Evolutionary conservation across 163 green algal species (phyloP), one percentile per base, ranked within the genome.

Genomic region (Scenedesmus sp.): DNA sequence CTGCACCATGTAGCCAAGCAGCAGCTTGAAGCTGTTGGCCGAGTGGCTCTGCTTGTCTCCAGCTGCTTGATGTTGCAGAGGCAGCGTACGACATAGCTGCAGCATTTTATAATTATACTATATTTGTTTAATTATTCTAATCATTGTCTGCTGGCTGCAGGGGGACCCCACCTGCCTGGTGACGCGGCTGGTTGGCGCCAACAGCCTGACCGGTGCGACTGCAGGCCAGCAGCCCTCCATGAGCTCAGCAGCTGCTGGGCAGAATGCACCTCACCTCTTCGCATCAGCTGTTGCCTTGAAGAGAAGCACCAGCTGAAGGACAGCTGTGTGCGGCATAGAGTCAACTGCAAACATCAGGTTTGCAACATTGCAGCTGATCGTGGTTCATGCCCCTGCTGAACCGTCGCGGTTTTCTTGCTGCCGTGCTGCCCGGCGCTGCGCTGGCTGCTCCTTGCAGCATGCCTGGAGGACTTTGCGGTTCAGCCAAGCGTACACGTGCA

Each of bases 161-260:
- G 72, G 51, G 15, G 43, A 82, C 37, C n/a, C 24, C 35, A 24
- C 16, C 37, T 46, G n/a, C 7, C 56, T 97, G 53, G 86, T 92
- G 18, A 91, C 96, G 26, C 90, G 93, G 15, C 59, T 97, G 16
- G 95, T 97, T 6, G 91, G 93, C 42, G 81, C 83, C 1, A 33
- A 83, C n/a, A 70, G 92, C n/a, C 81, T 97, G 33, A 88, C 93
- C 43, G 85, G 68, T 22, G 65, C 22, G 4, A 91, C 90, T 61
- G 56, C 81, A 42, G 42, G n/a, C 33, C 43, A 5, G 9, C 72
- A 81, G 22, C 18, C 9, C 15, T 46, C 40, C 0, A 16, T 44
- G 2, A 46, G 1, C 46, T 7, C 72, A 30, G 7, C 30, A 49
- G 22, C 30, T 46, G 72, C 42, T 15, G 40, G n/a, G n/a, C n/a